These are phyloP conservation scores for Kodamaea kaohsiungensis DNA, from an alignment of 805 yeast genomes.

Conservation along the genomic window DNA sequence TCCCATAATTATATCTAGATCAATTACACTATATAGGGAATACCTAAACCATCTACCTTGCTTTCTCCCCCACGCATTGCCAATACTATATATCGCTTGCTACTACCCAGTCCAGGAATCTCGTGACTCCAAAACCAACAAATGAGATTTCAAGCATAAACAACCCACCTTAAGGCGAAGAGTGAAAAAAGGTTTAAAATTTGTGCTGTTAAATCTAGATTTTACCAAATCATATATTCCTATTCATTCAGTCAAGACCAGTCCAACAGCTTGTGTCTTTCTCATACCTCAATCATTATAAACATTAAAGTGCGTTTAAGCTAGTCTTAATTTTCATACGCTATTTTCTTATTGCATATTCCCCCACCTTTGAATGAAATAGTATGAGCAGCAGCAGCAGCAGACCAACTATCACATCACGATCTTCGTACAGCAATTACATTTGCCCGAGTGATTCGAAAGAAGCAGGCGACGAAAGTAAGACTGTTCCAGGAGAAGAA, in stretches of 20 bases:
- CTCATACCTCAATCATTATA: neutral
- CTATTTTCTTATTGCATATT: neutral
- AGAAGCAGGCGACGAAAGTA: neutral
- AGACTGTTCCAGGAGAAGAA: neutral
- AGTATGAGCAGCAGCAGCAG: neutral
- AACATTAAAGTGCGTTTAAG: neutral
- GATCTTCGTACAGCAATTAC: conserved; percentile 2
- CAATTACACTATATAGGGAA: neutral
- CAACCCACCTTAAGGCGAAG: conserved; percentile 1
- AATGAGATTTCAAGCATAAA: conserved; percentile 2
- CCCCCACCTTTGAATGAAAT: neutral
- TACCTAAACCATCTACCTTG: neutral
- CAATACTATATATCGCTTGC: neutral
- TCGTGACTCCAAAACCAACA: conserved; percentile 5
- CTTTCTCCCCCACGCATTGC: neutral
- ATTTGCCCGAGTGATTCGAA: neutral
- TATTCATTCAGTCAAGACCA: neutral
- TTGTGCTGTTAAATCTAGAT: neutral
- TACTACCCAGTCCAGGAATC: neutral
- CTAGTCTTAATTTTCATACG: neutral
- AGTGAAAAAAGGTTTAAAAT: neutral
- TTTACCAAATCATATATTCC: neutral
- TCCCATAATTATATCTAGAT: too few relatives aligned
- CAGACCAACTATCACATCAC: conserved; percentile 1
- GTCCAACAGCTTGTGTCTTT: neutral